Percentiles rank a stretch among this genome's conserved stretches.
Evolutionary conservation across 306 rosid species (phyloP).

Genomic region (Malus orientalis): DNA sequence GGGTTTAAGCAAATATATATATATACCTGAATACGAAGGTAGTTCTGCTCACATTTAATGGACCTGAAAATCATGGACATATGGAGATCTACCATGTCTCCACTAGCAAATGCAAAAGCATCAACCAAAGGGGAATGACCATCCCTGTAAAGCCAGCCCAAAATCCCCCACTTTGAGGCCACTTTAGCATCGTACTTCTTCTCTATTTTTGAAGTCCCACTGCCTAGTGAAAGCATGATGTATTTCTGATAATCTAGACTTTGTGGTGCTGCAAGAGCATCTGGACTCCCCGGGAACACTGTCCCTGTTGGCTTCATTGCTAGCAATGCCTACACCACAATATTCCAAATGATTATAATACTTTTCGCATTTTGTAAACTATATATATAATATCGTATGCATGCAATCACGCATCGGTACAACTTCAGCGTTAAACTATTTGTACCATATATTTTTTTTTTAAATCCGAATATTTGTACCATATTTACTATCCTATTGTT

Average conservation of each 20-base stretch:
- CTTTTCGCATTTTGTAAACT: no score
- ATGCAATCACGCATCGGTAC: no score
- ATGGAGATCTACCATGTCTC: conserved; percentile 9
- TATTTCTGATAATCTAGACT: background rate
- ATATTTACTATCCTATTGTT: no score
- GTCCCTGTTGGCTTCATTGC: conserved; percentile 12
- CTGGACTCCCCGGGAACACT: conserved; percentile 2
- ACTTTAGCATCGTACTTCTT: background rate
- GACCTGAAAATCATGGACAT: conserved; percentile 1
- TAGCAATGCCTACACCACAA: background rate
- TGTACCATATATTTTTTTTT: no score
- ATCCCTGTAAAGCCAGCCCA: conserved; percentile 4
- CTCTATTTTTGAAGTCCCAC: background rate
- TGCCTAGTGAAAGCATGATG: conserved; percentile 5
- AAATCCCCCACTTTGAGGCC: conserved; percentile 11
- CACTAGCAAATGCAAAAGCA: conserved; percentile 5
- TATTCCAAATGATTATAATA: no score
- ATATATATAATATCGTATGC: no score
- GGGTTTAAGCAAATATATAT: background rate
- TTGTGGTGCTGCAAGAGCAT: background rate
- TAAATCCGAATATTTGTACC: no score
- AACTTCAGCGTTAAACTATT: no score
- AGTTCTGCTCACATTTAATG: conserved; percentile 2
- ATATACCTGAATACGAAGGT: background rate
- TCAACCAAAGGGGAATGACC: background rate